Base-by-base conservation (phyloP, 208 protist species). In the Trypanosoma vivax region DNA sequence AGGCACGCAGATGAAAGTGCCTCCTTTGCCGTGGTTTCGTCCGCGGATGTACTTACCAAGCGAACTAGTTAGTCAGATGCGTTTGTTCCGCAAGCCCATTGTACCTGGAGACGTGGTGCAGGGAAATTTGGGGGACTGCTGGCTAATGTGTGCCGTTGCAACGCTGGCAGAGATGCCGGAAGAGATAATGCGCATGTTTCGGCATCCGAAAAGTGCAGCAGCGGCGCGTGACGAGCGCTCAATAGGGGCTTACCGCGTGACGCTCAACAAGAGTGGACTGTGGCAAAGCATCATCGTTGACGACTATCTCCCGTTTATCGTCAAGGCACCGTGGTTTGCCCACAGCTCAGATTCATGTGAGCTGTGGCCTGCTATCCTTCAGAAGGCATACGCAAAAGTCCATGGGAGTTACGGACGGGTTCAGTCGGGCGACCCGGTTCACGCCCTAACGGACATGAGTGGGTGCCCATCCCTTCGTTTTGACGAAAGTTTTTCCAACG, bases 361-460 rank as follows among this genome's bases (percentile, higher is more conserved):
- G 77, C 46, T 95, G 52, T 96, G 90, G 90, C 70, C 84, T 1
- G 63, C 76, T 18, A 70, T 96, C 43, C 63, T 94, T 11, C 71
- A 96, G 59, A 96, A 96, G 80, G 90, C 90, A 4, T 96, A 85
- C 50, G 88, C 88, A 28, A 96, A 96, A 73, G 42, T 95, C 38
- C 71, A 92, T 63, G 66, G 73, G 50, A 81, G 72, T 65, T 96
- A 94, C 74, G 73, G 73, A 21, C 63, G 68, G 60, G 82, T 96
- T 23, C 65, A 78, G 41, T 82, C 81, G 14, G 89, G 89, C n/a
- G 84, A 96, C 41, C 84, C 84, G 30, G 70, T 90, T 41, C 83
- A 93, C 55, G 88, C 80, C 29, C 67, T 95, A 40, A 79, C 78
- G 0, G 88, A 95, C 67, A 76, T 92, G 72, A 83, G 72, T 6